Base-by-base conservation (phyloP, 495 filamentous ascomycete genomes). In the Xylaria acuta region DNA sequence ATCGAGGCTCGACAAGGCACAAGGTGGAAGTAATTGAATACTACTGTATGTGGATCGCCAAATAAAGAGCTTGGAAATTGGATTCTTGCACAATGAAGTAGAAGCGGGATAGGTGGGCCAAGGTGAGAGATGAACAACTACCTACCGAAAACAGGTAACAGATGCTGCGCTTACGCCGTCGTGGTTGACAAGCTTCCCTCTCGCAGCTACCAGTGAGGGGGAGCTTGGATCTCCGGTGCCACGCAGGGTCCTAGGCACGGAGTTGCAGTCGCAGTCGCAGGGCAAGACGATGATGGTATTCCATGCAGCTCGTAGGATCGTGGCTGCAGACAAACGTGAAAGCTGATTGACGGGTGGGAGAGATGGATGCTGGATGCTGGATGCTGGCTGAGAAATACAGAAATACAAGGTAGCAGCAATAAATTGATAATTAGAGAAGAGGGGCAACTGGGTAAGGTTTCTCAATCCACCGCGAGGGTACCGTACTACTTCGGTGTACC, bases 331-430 rank as follows among this genome's bases (percentile, higher is more conserved):
- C 36, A 27, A 25, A 14, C 11, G 59, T 43, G 20, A 56, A 22
- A 64, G 69, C 69, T 72, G 70, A 72, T 51, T 71, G 59, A 45
- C 27, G 70, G 62, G n/a, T 22, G 51, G 43, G 43, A 66, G 38
- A 40, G 65, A 67, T 18, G 25, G 54, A 59, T 59, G 27, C 54
- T 59, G 30, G 30, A 16, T 54, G 58, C 6, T 63, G 36, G 60
- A 25, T 47, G 54, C 54, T 60, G 40, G 67, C 67, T 18, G 54
- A 32, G 40, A 38, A 38, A 40, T 60, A 22, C 34, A 45, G 58
- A n/a, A 36, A 22, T 49, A 8, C 6, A 22, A 49, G 43, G 1
- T 41, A 41, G 38, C 20, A 22, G 53, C 32, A 38, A 30, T 66
- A 66, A 66, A 40, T 49, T 65, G 22, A 30, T 22, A 51, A 25